Evolutionary conservation across 768 basidiomycete species (phyloP).

Genomic region (Hebeloma cylindrosporum): DNA sequence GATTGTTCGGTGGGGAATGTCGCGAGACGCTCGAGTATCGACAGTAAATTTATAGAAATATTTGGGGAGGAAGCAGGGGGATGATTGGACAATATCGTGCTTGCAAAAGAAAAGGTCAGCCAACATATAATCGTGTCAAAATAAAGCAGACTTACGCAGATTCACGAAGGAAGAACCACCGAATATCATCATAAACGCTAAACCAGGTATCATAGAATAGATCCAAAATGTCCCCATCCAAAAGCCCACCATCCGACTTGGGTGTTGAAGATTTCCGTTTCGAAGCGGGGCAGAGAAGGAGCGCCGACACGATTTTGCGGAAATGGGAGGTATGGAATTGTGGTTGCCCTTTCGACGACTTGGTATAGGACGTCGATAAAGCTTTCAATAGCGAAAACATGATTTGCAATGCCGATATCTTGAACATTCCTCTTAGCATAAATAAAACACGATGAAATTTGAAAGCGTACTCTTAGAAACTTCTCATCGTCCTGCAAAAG

Average conservation of each 20-base stretch:
- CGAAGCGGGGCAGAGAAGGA: constrained; percentile 64
- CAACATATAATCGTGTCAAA: background rate
- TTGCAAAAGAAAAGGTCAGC: constrained; percentile 11
- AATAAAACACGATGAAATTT: background rate
- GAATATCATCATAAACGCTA: constrained; percentile 76
- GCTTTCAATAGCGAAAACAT: constrained; percentile 76
- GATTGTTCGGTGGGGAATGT: constrained; percentile 71
- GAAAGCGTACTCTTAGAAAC: constrained; percentile 59
- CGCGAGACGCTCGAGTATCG: constrained; percentile 62
- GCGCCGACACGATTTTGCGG: constrained; percentile 56
- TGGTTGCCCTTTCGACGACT: constrained; percentile 44
- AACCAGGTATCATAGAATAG: constrained; percentile 73
- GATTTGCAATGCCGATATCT: constrained; percentile 75
- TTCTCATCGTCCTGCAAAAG: constrained; percentile 79
- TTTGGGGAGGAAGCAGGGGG: constrained; percentile 33
- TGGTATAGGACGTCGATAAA: constrained; percentile 65
- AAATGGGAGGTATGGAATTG: constrained; percentile 72
- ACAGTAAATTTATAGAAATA: constrained; percentile 50
- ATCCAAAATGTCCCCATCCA: constrained; percentile 61
- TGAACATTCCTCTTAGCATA: background rate
- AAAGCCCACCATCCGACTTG: constrained; percentile 30
- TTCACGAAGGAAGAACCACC: constrained; percentile 88
- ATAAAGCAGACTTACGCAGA: constrained; percentile 51
- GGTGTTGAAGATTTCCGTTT: constrained; percentile 25
- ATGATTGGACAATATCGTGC: constrained; percentile 32